Evolutionary conservation across 129 eudicot species (phyloP).

Genomic region (Dittrichia graveolens): DNA sequence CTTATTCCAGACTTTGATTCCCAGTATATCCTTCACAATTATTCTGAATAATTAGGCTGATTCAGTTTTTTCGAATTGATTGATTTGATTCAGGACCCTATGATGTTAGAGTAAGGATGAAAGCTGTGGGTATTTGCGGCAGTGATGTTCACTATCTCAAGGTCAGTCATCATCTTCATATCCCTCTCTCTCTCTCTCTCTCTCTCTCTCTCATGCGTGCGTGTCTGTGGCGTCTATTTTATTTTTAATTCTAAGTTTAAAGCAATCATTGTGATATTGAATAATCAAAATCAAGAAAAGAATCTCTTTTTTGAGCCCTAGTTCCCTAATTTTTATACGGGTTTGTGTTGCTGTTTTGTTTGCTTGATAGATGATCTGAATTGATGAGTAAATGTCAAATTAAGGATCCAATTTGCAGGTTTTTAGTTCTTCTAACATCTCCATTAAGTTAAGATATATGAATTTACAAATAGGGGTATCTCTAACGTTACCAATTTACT

Average conservation of each 20-base stretch:
- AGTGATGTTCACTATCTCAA: slow-evolving; percentile 76
- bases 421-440: neutral
- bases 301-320: neutral
- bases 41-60: neutral
- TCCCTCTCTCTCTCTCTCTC: neutral
- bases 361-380: too few relatives aligned
- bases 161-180: slow-evolving; percentile 26
- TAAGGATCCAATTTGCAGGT: neutral
- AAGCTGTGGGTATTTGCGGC: slow-evolving; percentile 74
- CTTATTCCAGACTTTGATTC: neutral
- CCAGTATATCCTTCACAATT: too few relatives aligned
- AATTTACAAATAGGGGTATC: too few relatives aligned
- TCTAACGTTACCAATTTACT: too few relatives aligned
- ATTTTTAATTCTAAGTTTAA: too few relatives aligned
- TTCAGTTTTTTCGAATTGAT: neutral
- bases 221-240: too few relatives aligned
- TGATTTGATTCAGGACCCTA: slow-evolving; percentile 43
- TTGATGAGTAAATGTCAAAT: too few relatives aligned
- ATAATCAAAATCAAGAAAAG: neutral
- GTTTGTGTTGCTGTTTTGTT: too few relatives aligned
- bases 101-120: slow-evolving; percentile 65
- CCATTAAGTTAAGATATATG: too few relatives aligned
- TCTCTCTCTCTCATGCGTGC: neutral
- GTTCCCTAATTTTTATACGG: too few relatives aligned
- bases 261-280: too few relatives aligned